Evolutionary conservation across 2,329 filamentous ascomycete genomes (phyloP).

Genomic region (Penicillium sp.): DNA sequence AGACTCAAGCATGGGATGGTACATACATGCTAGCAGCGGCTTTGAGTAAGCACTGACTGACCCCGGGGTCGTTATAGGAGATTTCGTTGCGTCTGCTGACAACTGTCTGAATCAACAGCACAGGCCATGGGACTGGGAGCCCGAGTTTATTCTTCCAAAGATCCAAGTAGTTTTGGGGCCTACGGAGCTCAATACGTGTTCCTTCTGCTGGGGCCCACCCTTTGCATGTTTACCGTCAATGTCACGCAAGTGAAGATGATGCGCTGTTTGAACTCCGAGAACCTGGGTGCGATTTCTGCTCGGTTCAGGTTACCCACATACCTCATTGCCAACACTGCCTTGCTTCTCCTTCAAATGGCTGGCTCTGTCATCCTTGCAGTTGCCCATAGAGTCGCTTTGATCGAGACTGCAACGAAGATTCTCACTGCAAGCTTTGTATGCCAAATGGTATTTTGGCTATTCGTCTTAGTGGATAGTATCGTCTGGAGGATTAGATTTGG

Average conservation of each 20-base stretch:
- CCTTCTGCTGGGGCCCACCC: slow-evolving; percentile 12
- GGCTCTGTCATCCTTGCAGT: slow-evolving; percentile 3
- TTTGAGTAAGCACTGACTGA: neutral
- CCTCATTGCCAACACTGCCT: slow-evolving; percentile 1
- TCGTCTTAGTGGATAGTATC: slow-evolving; percentile 4
- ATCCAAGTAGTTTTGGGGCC: neutral
- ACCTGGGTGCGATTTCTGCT: slow-evolving; percentile 1
- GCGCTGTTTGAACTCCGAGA: neutral
- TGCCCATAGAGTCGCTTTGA: neutral
- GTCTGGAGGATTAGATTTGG: slow-evolving; percentile 6
- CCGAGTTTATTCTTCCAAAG: slow-evolving; percentile 6
- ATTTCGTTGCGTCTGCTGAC: neutral
- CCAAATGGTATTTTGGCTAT: slow-evolving; percentile 9
- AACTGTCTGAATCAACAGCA: neutral
- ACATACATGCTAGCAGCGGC: slow-evolving; percentile 7
- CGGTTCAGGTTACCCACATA: neutral
- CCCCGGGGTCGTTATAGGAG: neutral
- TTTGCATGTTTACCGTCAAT: slow-evolving; percentile 16
- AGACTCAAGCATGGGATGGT: slow-evolving; percentile 4
- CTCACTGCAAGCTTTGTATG: slow-evolving; percentile 7
- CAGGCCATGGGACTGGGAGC: slow-evolving; percentile 7
- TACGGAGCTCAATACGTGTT: slow-evolving; percentile 11
- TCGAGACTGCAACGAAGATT: neutral
- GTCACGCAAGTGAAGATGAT: slow-evolving; percentile 4
- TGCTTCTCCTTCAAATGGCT: slow-evolving; percentile 1